Conservation (phyloP, 1,139 yeast genomes). For the Hemisphaericaspora xylofermentans region DNA sequence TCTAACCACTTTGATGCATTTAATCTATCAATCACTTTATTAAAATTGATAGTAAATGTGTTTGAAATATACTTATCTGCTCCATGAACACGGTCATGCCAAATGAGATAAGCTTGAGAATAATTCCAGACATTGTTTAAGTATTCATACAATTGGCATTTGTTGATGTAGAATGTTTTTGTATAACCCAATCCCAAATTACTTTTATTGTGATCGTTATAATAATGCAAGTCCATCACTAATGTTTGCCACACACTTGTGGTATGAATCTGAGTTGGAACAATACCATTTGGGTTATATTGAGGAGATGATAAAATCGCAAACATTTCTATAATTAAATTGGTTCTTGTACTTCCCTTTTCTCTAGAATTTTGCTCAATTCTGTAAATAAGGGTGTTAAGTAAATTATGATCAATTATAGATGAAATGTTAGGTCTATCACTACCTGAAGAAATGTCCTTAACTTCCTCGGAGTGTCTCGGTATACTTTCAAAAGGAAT, state of each 20-base stretch:
- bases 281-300: constrained; percentile 16
- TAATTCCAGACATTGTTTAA: constrained; percentile 7
- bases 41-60: constrained; percentile 4
- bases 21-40: constrained; percentile 25
- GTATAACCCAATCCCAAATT: constrained; percentile 1
- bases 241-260: constrained; percentile 33
- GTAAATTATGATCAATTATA: constrained; percentile 16
- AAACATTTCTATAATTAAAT: constrained; percentile 25
- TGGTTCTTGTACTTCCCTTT: constrained; percentile 21
- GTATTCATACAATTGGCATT: constrained; percentile 7
- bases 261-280: constrained; percentile 27
- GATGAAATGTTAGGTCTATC: background rate
- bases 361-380: constrained; percentile 25
- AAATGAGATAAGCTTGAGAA: constrained; percentile 2
- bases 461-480: constrained; percentile 2
- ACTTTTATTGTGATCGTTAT: constrained; percentile 33
- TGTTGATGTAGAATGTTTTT: background rate
- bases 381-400: constrained; percentile 34
- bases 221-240: constrained; percentile 35
- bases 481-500: constrained; percentile 14
- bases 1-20: constrained; percentile 28
- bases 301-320: constrained; percentile 21
- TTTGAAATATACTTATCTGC: constrained; percentile 4
- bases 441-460: background rate
- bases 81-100: constrained; percentile 3